Percentiles rank a stretch among this genome's conserved stretches.
phyloP scores from a whole-genome alignment of 2,329 filamentous ascomycete genomes.

The Moelleriella libera region DNA sequence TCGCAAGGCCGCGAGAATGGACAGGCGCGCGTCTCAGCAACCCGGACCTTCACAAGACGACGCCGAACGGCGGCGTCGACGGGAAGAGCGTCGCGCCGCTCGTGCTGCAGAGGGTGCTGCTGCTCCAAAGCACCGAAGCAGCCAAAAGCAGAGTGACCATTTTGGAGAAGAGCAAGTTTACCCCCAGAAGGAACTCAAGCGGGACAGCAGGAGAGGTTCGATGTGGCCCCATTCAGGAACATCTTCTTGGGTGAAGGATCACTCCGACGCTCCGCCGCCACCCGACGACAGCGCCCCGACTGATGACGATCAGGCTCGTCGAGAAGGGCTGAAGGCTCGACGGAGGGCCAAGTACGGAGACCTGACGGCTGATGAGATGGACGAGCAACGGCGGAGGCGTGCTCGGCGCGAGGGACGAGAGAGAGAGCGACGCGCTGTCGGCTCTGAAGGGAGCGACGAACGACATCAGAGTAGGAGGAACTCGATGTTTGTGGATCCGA shows the following conservation, averaged over 20 bases:
- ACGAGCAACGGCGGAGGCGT: conserved; percentile 28
- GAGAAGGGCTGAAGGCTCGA: conserved; percentile 31
- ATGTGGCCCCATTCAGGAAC: conserved; percentile 51
- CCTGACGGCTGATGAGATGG: conserved; percentile 24
- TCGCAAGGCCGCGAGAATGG: conserved; percentile 28
- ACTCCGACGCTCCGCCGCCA: conserved; percentile 46
- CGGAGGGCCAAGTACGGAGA: conserved; percentile 30
- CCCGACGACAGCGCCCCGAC: conserved; percentile 24
- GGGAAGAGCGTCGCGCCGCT: conserved; percentile 34
- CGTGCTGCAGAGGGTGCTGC: conserved; percentile 26
- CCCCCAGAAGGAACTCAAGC: conserved; percentile 20
- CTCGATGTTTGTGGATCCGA: conserved; percentile 27
- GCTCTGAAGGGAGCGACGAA: conserved; percentile 30
- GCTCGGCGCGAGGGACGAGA: conserved; percentile 29
- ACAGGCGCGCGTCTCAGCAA: conserved; percentile 33
- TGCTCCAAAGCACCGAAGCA: conserved; percentile 16
- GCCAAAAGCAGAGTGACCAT: conserved; percentile 25
- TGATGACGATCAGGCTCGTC: conserved; percentile 34
- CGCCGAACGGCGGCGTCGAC: conserved; percentile 37
- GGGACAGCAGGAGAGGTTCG: conserved; percentile 20
- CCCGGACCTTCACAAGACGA: conserved; percentile 30
- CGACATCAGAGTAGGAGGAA: conserved; percentile 25
- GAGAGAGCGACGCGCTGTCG: conserved; percentile 13
- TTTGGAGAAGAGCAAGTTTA: conserved; percentile 31
- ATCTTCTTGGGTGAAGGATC: conserved; percentile 52